Base-by-base conservation (phyloP, 805 yeast species). In the Starmerella kuoi region DNA sequence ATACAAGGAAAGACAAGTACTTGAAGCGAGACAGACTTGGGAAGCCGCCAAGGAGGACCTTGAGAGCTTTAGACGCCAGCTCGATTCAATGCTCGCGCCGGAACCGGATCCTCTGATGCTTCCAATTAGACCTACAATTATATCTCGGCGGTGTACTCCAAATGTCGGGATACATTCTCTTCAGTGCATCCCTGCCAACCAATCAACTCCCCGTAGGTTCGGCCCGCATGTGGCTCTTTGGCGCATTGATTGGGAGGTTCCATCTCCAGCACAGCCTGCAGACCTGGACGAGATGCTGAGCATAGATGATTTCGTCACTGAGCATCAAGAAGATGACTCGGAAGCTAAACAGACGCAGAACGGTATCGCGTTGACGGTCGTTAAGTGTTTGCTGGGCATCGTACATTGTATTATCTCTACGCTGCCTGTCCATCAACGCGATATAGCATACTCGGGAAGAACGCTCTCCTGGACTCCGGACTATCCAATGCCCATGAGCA, bases 1-100 rank as follows among this genome's bases (percentile, higher is more conserved):
- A 26, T 48, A 51, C 44, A 59, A 60, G 37, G 63, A 61, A 42
- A 56, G 63, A 9, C 52, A 55, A 24, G 61, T 60, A 19, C 54
- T 61, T 17, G 63, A 60, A 46, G 62, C 63, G 20, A 45, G 47
- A 19, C 61, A 60, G 41, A 49, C 41, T 11, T 50, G 56, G 33
- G 42, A 38, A 31, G 49, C 44, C 15, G 61, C 62, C 19, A 48
- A 50, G 37, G 47, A 35, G 21, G 62, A 55, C 35, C 55, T 60
- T 35, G 39, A 44, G 14, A 38, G 35, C 15, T 59, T 58, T 39
- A 38, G 51, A 20, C 45, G 34, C 11, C 48, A 43, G 32, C 28
- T 54, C 19, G 31, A 45, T 34, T 35, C 46, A 14, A 40, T 48
- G 39, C 47, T 49, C 32, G 46, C 45, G 18, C 49, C 55, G 15